Evolutionary conservation across 2,329 filamentous ascomycete species (phyloP).

Genomic region (Neonectria ditissima): DNA sequence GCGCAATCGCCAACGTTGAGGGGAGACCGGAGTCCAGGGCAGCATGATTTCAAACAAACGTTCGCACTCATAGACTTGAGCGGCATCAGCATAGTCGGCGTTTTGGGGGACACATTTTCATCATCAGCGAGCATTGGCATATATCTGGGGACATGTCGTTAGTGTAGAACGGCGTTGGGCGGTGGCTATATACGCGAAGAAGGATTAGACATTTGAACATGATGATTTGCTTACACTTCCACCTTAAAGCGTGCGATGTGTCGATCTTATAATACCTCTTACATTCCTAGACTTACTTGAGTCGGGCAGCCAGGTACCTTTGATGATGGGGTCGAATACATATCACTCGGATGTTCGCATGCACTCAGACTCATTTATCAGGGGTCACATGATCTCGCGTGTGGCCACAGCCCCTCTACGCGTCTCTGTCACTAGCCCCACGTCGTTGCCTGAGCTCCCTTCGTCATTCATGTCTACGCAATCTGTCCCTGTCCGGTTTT

Average conservation of each 20-base stretch:
- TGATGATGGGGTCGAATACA: no score
- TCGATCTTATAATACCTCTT: no score
- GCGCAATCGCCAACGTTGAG: constrained; percentile 84
- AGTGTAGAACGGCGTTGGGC: constrained; percentile 5
- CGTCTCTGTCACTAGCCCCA: constrained; percentile 19
- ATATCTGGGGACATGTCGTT: neutral
- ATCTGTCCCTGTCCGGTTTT: neutral
- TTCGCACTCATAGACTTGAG: constrained; percentile 1
- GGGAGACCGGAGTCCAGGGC: constrained; percentile 55
- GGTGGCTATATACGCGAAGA: neutral
- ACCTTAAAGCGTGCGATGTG: neutral
- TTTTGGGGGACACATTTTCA: constrained; percentile 7
- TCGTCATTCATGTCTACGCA: constrained; percentile 8
- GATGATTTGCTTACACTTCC: neutral
- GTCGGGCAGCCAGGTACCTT: neutral
- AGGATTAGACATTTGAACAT: neutral
- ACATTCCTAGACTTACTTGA: neutral
- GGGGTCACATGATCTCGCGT: constrained; percentile 32
- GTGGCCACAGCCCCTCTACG: constrained; percentile 18
- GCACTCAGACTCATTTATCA: neutral
- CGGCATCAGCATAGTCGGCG: constrained; percentile 12
- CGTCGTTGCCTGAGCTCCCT: neutral
- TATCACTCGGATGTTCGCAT: neutral
- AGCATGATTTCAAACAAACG: neutral
- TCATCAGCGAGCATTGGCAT: constrained; percentile 19